Base-by-base conservation (phyloP, 768 basidiomycete species). In the Agaricus sinodeliciosus region DNA sequence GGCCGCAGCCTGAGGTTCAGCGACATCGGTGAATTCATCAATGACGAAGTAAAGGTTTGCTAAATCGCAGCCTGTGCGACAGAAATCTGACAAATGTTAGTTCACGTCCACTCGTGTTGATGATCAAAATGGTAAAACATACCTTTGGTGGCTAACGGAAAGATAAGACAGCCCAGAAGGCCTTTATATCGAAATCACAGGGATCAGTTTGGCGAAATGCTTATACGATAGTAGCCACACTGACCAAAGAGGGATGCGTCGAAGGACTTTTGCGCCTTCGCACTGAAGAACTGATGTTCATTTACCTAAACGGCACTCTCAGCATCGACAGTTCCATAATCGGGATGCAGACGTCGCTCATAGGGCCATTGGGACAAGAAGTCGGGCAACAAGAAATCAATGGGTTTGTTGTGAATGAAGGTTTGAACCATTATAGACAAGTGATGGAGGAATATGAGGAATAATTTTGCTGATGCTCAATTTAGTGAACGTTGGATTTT, bases 221-320 rank as follows among this genome's bases (percentile, higher is more conserved):
- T 11, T 31, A 27, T 9, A 3, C 3, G 18, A n/a, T 19, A 43
- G 15, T 36, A 37, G 34, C 13, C 11, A 18, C 11, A 57, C 62
- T 5, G 18, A 63, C 62, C 60, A 27, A 62, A 63, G 27, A 62
- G 58, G 19, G 62, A 63, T 7, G 57, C 51, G 18, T 62, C 59
- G 44, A 63, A 65, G 13, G 59, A 60, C 39, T 55, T 42, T 19
- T 60, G 59, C n/a, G 59, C 61, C 26, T 62, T 62, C 13, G 57
- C 58, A 42, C 57, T 59, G 45, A 65, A 65, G 22, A 59, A 59
- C 19, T 58, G 47, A 47, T 55, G 62, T 9, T 55, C 55, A 42
- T 65, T 61, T 16, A 61, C 61, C 64, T 61, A 65, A 2, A 43
- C 49, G 51, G 58, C 59, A 6, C 62, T 61, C 48, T 63, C 64